Conservation (phyloP, 805 yeast species). For the Metschnikowia lunata region DNA sequence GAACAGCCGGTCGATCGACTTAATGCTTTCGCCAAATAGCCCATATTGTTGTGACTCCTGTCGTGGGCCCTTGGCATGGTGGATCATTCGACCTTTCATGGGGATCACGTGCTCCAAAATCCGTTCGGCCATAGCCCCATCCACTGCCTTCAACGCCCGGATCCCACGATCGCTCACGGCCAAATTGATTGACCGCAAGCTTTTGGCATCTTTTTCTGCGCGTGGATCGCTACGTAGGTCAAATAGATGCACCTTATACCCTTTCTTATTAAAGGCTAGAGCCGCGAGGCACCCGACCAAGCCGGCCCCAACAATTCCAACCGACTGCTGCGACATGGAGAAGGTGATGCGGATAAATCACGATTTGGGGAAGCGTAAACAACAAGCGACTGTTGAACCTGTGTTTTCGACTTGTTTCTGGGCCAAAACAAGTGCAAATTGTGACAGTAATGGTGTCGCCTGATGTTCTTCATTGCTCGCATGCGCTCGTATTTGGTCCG, state of each 20-base stretch:
- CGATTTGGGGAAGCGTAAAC: no score
- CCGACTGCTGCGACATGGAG: constrained; percentile 10
- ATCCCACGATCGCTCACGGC: constrained; percentile 89
- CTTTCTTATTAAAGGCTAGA: constrained; percentile 68
- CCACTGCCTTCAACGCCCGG: constrained; percentile 60
- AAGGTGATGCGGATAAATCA: neutral
- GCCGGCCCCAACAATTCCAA: constrained; percentile 82
- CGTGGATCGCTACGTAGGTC: constrained; percentile 74
- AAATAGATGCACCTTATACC: constrained; percentile 65
- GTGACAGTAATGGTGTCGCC: neutral
- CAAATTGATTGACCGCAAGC: constrained; percentile 70
- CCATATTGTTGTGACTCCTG: constrained; percentile 75
- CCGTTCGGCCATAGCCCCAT: constrained; percentile 50
- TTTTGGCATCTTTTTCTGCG: constrained; percentile 27
- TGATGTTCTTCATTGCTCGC: no score
- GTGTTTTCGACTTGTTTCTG: no score
- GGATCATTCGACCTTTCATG: constrained; percentile 89
- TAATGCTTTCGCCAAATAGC: constrained; percentile 74
- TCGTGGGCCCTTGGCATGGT: constrained; percentile 52
- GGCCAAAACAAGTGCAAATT: no score
- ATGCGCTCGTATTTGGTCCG: no score
- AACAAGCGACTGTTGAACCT: no score
- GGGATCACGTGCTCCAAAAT: constrained; percentile 67
- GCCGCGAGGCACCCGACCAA: constrained; percentile 85
- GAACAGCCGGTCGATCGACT: constrained; percentile 74